A percentile compares a stretch with the other conserved stretches of the same genome.
Conservation (phyloP, 1,284 basidiomycete species). For the Moesziomyces parantarcticus region DNA sequence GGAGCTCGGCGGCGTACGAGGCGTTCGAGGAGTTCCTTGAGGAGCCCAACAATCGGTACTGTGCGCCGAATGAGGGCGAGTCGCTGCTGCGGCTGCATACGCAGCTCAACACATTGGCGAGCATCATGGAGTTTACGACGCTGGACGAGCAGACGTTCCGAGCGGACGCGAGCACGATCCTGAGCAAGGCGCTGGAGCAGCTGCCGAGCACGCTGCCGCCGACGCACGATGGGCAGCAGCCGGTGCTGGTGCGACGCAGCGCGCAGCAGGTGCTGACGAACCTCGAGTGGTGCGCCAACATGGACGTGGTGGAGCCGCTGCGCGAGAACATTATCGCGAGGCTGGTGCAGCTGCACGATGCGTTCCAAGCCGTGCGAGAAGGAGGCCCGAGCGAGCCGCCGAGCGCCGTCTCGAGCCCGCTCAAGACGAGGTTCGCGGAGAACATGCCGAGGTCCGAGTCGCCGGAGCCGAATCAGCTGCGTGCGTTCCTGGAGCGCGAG, state of each 20-base stretch:
- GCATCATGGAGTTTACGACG: conserved; percentile 44
- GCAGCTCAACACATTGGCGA: conserved; percentile 55
- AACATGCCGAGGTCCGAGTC: conserved; percentile 25
- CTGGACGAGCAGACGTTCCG: conserved; percentile 55
- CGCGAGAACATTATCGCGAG: conserved; percentile 36
- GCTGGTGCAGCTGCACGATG: conserved; percentile 35
- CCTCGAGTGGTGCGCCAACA: conserved; percentile 48
- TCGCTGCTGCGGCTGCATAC: conserved; percentile 60
- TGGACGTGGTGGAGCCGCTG: conserved; percentile 46
- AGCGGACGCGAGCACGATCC: conserved; percentile 52
- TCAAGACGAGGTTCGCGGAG: conserved; percentile 7
- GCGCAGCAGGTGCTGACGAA: conserved; percentile 50
- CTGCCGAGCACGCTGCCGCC: conserved; percentile 29
- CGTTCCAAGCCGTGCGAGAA: conserved; percentile 6
- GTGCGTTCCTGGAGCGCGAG: conserved; percentile 24
- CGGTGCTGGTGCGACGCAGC: conserved; percentile 33
- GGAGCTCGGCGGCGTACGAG: conserved; percentile 40
- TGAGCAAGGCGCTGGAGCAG: conserved; percentile 48
- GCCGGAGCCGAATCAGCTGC: conserved; percentile 28
- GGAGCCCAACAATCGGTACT: conserved; percentile 26
- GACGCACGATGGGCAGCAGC: conserved; percentile 33
- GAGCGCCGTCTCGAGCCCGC: conserved; percentile 20
- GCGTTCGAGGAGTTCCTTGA: conserved; percentile 60
- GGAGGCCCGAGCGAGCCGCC: conserved; percentile 6
- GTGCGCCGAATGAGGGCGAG: conserved; percentile 53